A percentile compares a stretch with the other conserved stretches of the same genome.
Evolutionary conservation across 1,284 basidiomycete species (phyloP).

Genomic region (Boletus semigastroideus): DNA sequence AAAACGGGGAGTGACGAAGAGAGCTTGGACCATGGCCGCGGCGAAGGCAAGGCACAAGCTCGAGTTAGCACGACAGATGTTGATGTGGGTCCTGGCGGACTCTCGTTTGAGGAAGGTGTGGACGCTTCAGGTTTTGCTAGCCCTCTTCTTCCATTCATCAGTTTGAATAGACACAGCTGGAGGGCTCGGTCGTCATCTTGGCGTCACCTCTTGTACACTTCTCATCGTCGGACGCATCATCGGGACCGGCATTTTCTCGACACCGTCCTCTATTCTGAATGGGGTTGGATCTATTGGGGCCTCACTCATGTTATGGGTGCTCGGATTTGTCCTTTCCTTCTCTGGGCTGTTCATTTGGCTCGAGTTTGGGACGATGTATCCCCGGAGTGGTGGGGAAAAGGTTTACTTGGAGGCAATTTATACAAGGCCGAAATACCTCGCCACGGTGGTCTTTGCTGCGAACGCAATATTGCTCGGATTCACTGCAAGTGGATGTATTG

Average conservation of each 20-base stretch:
- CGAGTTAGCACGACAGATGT: neutral
- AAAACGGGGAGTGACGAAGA: constrained; percentile 5
- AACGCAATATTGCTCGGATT: constrained; percentile 53
- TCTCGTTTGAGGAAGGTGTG: constrained; percentile 33
- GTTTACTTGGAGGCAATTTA: constrained; percentile 55
- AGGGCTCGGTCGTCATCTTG: constrained; percentile 52
- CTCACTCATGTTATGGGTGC: constrained; percentile 56
- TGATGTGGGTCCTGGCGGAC: constrained; percentile 21
- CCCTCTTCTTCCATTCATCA: neutral
- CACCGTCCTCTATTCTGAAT: constrained; percentile 54
- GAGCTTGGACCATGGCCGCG: neutral
- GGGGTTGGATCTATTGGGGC: constrained; percentile 53
- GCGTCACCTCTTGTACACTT: constrained; percentile 49
- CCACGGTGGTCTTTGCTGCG: constrained; percentile 47
- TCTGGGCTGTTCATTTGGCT: constrained; percentile 57
- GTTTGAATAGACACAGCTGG: constrained; percentile 39
- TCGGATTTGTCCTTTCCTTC: constrained; percentile 52
- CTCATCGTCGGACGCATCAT: constrained; percentile 53
- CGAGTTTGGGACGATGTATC: constrained; percentile 55
- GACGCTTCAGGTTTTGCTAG: neutral
- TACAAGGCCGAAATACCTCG: constrained; percentile 45
- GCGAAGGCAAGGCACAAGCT: too few species aligned
- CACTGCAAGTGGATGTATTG: constrained; percentile 56
- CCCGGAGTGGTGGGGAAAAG: constrained; percentile 56
- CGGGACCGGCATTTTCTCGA: constrained; percentile 65